Percentiles rank a stretch among this genome's conserved stretches.
phyloP scores from a whole-genome alignment of 768 basidiomycete genomes.

The Suillus brevipes region DNA sequence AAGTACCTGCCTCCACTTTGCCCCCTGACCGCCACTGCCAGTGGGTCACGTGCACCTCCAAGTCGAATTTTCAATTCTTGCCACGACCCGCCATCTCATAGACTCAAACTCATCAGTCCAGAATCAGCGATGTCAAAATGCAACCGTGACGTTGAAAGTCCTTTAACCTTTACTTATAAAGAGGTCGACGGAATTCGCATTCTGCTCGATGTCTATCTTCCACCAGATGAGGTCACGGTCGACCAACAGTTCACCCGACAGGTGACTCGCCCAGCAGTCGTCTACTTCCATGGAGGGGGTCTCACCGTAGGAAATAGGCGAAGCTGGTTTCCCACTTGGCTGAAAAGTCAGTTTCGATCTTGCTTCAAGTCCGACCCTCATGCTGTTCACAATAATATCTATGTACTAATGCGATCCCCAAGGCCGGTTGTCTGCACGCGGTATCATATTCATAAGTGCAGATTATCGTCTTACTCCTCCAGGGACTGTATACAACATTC shows the following conservation, averaged over 20 bases:
- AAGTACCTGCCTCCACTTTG: too few species aligned
- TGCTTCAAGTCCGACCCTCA: neutral
- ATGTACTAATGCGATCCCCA: neutral
- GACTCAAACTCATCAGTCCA: neutral
- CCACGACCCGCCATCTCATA: neutral
- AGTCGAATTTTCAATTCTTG: neutral
- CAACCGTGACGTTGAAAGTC: slow-evolving; percentile 10
- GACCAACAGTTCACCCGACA: neutral
- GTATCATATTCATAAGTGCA: slow-evolving; percentile 58
- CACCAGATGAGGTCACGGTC: slow-evolving; percentile 1
- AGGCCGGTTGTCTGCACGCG: slow-evolving; percentile 50
- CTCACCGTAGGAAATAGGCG: slow-evolving; percentile 56
- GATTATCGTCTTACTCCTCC: slow-evolving; percentile 60
- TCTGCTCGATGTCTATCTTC: slow-evolving; percentile 37
- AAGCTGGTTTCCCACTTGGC: slow-evolving; percentile 70
- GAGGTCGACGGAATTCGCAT: slow-evolving; percentile 23
- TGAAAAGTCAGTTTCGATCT: slow-evolving; percentile 45
- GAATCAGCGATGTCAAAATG: neutral
- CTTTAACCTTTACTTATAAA: slow-evolving; percentile 40
- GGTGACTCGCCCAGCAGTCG: slow-evolving; percentile 26
- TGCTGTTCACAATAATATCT: neutral
- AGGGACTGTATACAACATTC: slow-evolving; percentile 54
- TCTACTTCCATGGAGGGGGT: slow-evolving; percentile 56
- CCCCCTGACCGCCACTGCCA: too few species aligned
- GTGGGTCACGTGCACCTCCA: neutral